Evolutionary conservation across 2,329 filamentous ascomycete genomes (phyloP).

Genomic region (Sporothrix brunneoviolacea): DNA sequence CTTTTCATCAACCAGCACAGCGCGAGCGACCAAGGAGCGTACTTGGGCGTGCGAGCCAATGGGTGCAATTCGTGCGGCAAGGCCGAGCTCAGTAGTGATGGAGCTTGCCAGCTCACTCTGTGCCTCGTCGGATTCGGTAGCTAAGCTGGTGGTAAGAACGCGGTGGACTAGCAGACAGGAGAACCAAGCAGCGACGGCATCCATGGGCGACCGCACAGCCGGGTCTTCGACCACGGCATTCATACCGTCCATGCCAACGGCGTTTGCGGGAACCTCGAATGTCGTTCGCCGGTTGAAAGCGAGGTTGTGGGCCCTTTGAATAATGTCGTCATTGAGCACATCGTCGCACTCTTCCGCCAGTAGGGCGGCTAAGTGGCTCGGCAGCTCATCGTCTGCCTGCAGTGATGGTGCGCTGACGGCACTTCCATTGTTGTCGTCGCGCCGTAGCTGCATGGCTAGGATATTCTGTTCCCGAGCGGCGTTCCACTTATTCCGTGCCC

Average conservation of each 20-base stretch:
- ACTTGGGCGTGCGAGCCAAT: constrained; percentile 66
- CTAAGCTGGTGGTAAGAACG: constrained; percentile 58
- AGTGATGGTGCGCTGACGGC: constrained; percentile 21
- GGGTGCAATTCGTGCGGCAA: constrained; percentile 69
- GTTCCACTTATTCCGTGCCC: constrained; percentile 75
- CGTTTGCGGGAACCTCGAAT: constrained; percentile 50
- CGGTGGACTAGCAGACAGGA: constrained; percentile 68
- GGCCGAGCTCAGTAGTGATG: constrained; percentile 46
- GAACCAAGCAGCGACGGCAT: constrained; percentile 88
- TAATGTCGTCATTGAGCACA: constrained; percentile 68
- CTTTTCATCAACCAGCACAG: constrained; percentile 47
- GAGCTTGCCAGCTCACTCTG: neutral
- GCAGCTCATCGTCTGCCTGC: constrained; percentile 54
- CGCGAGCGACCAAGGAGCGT: constrained; percentile 53
- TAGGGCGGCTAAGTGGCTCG: constrained; percentile 67
- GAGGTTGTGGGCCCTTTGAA: constrained; percentile 82
- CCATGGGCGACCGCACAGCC: constrained; percentile 77
- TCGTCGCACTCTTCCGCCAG: constrained; percentile 75
- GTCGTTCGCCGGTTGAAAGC: constrained; percentile 78
- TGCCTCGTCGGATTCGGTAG: constrained; percentile 28
- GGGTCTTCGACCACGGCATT: constrained; percentile 79
- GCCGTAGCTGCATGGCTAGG: constrained; percentile 38
- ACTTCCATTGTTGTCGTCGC: constrained; percentile 10
- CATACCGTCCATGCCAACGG: constrained; percentile 62
- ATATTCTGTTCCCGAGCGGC: constrained; percentile 62